A percentile compares a stretch with the other conserved stretches of the same genome.
These are phyloP conservation scores for Hura crepitans DNA, from an alignment of 441 rosid genomes.

Conservation along the genomic window DNA sequence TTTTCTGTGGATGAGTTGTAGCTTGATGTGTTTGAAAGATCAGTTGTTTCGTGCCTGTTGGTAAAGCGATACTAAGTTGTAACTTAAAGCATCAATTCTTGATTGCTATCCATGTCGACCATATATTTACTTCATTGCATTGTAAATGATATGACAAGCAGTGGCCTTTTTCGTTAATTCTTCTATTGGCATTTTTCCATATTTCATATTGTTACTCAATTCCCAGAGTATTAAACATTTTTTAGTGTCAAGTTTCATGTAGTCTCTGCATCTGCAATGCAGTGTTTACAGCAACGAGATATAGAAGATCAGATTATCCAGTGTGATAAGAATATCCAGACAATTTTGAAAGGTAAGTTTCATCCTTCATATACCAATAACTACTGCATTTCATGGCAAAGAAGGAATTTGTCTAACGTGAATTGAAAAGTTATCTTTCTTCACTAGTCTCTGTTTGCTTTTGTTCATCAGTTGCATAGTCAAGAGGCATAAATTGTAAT, in stretches of 20 bases:
- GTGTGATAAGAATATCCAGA: constrained; percentile 54
- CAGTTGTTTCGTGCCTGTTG: background rate
- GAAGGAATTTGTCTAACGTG: background rate
- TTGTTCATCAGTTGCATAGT: background rate
- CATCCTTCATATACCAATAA: background rate
- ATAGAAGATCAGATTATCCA: constrained; percentile 69
- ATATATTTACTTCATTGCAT: background rate
- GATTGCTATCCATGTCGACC: background rate
- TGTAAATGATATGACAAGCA: background rate
- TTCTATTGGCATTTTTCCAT: background rate
- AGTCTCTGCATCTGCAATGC: constrained; percentile 23
- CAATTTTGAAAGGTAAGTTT: constrained; percentile 43
- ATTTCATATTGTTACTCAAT: constrained; percentile 1
- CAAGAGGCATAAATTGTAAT: too few relatives aligned
- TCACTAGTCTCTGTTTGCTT: background rate
- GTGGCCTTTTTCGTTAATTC: background rate
- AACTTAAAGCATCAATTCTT: background rate
- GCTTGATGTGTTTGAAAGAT: background rate
- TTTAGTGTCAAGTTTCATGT: constrained; percentile 9
- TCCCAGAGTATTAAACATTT: constrained; percentile 7
- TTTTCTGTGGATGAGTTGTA: background rate
- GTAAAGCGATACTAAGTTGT: background rate
- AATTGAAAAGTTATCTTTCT: background rate
- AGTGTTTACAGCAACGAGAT: constrained; percentile 60
- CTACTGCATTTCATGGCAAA: background rate